A percentile compares a stretch with the other conserved stretches of the same genome.
phyloP scores from a whole-genome alignment of 1,139 yeast species.

The Ogataea hybrid region DNA sequence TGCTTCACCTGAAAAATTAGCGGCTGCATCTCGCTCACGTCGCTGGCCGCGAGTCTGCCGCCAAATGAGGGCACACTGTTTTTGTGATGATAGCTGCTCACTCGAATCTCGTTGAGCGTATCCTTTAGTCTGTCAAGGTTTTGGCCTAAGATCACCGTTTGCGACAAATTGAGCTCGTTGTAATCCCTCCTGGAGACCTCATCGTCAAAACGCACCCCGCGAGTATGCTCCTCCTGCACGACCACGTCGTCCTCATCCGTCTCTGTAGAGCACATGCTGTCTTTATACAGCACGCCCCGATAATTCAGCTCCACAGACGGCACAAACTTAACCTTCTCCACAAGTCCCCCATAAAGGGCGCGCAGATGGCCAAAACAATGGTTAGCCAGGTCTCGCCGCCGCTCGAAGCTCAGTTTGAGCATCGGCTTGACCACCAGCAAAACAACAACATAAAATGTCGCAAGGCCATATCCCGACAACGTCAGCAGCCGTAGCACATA shows the following conservation, averaged over 20 bases:
- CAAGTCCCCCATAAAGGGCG: conserved; percentile 16
- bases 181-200: conserved; percentile 16
- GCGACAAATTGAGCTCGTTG: conserved; percentile 17
- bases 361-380: conserved; percentile 24
- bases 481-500: conserved; percentile 29
- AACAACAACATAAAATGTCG: conserved; percentile 23
- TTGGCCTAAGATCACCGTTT: conserved; percentile 16
- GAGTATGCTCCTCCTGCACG: conserved; percentile 8
- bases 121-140: conserved; percentile 20
- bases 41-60: conserved; percentile 20
- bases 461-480: conserved; percentile 26
- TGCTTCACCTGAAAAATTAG: conserved; percentile 40
- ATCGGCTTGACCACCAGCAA: conserved; percentile 29
- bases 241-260: conserved; percentile 16
- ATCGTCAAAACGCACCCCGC: conserved; percentile 27
- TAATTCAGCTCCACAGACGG: conserved; percentile 41
- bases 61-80: conserved; percentile 20
- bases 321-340: conserved; percentile 23
- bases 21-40: conserved; percentile 35
- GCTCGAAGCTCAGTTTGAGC: conserved; percentile 24
- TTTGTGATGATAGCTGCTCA: conserved; percentile 24
- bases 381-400: conserved; percentile 26
- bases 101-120: conserved; percentile 22
- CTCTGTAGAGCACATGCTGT: conserved; percentile 37
- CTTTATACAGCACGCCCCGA: conserved; percentile 40